phyloP scores from a whole-genome alignment of 306 rosid species.

The Gastrolobium villosum region DNA sequence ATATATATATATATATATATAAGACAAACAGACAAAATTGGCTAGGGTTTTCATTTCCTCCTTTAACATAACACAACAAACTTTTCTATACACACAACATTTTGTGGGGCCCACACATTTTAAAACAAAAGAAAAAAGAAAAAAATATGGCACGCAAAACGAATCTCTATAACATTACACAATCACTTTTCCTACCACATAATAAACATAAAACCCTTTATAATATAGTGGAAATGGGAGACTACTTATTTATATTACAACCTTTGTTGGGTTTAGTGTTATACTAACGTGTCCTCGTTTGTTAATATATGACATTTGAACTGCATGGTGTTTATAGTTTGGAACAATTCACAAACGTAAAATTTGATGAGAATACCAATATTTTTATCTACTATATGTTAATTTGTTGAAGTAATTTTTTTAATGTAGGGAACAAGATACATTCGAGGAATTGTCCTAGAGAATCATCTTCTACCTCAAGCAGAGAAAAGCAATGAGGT shows the following conservation, averaged over 20 bases:
- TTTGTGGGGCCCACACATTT: too few species aligned
- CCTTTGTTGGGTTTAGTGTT: not conserved
- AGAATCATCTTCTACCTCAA: constrained; percentile 31
- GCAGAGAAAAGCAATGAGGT: constrained; percentile 46
- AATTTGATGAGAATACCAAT: constrained; percentile 3
- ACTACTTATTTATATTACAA: constrained; percentile 3
- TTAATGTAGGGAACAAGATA: constrained; percentile 53
- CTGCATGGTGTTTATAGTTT: constrained; percentile 22
- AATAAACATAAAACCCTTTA: too few species aligned
- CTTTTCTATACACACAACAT: too few species aligned
- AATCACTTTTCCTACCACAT: too few species aligned
- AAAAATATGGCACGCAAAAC: not conserved
- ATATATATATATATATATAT: too few species aligned
- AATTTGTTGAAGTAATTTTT: constrained; percentile 19
- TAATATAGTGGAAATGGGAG: not conserved
- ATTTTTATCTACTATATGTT: constrained; percentile 2
- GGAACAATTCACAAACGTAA: not conserved
- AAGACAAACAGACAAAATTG: too few species aligned
- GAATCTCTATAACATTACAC: too few species aligned
- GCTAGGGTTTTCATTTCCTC: too few species aligned
- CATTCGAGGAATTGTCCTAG: constrained; percentile 65
- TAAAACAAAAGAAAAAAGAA: not conserved
- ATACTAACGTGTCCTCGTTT: not conserved
- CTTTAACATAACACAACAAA: not conserved
- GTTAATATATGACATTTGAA: constrained; percentile 2